These are phyloP conservation scores for Zasmidium cellare DNA, from an alignment of 2,329 filamentous ascomycete species.

Conservation along the genomic window DNA sequence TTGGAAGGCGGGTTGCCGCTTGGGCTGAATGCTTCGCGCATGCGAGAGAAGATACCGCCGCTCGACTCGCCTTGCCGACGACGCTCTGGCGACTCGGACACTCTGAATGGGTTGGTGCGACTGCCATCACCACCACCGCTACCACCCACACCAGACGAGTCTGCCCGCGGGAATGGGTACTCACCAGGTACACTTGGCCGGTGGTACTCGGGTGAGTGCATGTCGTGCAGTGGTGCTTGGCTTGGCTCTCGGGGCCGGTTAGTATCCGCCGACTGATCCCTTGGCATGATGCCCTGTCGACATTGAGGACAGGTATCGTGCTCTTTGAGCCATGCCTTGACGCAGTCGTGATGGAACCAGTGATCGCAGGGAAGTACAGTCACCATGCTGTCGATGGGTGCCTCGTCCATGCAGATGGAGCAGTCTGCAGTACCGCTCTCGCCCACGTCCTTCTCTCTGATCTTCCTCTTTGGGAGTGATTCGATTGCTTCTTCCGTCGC, in stretches of 20 bases:
- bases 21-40: conserved; percentile 33
- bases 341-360: conserved; percentile 87
- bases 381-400: conserved; percentile 71
- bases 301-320: conserved; percentile 93
- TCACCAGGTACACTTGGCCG: conserved; percentile 21
- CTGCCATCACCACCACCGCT: conserved; percentile 22
- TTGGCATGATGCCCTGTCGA: conserved; percentile 55
- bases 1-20: conserved; percentile 6
- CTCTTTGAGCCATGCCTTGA: conserved; percentile 79
- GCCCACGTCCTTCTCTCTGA: conserved; percentile 69
- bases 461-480: conserved; percentile 66
- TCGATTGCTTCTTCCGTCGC: conserved; percentile 74
- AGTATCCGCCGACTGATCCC: conserved; percentile 23
- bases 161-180: conserved; percentile 21
- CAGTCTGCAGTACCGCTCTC: conserved; percentile 73
- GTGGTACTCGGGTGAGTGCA: conserved; percentile 26
- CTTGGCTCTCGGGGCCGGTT: conserved; percentile 26
- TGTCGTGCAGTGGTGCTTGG: conserved; percentile 33
- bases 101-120: conserved; percentile 19
- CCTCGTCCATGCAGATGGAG: conserved; percentile 90
- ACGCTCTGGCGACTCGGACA: conserved; percentile 20
- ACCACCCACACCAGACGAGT: conserved; percentile 15
- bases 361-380: conserved; percentile 82
- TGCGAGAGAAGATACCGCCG: conserved; percentile 32
- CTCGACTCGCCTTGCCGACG: conserved; percentile 12